These are phyloP conservation scores for Fusarium hainanense DNA, from an alignment of 2,329 filamentous ascomycete species.

Conservation along the genomic window DNA sequence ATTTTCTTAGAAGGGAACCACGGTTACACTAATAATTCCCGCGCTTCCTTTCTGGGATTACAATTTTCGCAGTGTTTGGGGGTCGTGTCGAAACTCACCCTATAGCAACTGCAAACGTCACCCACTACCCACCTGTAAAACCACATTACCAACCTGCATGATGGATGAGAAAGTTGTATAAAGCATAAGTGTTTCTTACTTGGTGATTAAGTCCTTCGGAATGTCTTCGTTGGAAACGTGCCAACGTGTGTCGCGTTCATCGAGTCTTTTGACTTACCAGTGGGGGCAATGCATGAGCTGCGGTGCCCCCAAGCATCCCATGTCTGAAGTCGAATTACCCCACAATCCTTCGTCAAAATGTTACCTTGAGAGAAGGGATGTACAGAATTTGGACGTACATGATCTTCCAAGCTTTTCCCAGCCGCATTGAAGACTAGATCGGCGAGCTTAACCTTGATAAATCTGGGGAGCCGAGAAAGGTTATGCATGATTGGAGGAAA, in stretches of 20 bases:
- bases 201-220: too few relatives aligned
- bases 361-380: too few relatives aligned
- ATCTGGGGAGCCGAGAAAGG: not conserved
- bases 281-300: not conserved
- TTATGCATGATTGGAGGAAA: not conserved
- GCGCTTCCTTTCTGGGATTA: not conserved
- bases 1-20: too few relatives aligned
- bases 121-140: too few relatives aligned
- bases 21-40: not conserved
- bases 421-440: not conserved
- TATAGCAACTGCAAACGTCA: accelerated
- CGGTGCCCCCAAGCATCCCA: not conserved
- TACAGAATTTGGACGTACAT: not conserved
- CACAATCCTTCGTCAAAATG: not conserved
- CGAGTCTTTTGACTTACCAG: too few relatives aligned
- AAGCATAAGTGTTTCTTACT: too few relatives aligned
- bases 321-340: not conserved
- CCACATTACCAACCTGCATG: too few relatives aligned
- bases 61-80: accelerated
- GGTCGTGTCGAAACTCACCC: not conserved
- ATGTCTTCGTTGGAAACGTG: too few relatives aligned
- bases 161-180: too few relatives aligned
- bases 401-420: not conserved
- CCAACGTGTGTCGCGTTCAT: too few relatives aligned
- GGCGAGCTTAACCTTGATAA: not conserved